Base-by-base conservation (phyloP, 2,329 filamentous ascomycete genomes). In the Coleophoma crateriformis region DNA sequence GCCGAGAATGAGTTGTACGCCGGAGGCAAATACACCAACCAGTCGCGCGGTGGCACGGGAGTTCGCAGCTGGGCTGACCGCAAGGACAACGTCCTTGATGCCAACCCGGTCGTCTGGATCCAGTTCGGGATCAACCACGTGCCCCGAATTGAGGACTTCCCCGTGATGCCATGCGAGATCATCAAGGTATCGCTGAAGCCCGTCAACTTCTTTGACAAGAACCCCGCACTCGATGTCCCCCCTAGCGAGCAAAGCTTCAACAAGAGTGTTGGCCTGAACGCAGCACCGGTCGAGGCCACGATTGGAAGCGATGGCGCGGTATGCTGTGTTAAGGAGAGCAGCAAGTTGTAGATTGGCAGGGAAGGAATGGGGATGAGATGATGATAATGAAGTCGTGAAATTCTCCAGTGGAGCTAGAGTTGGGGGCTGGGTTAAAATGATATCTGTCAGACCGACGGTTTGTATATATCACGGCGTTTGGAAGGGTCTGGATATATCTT, bases 141-240 rank as follows among this genome's bases (percentile, higher is more conserved):
- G 22, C 81, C 81, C 0, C 70, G 82, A 6, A 72, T 79, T 20
- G 82, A 85, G 59, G 82, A 86, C 60, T 86, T 85, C 66, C 82
- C 82, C 1, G 78, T 86, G 38, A 86, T 87, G 83, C 82, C 82
- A 0, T 76, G 75, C 58, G 82, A 86, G 64, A 75, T 68, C 13
- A 61, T 77, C 14, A 71, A 69, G 56, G 72, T 79, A 1, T 63
- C 66, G 42, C 59, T 79, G 35, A 71, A 75, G 55, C 75, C 76
- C 0, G 72, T 70, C 4, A 77, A 78, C 52, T 79, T 79, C 56
- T 79, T 78, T 53, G 67, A 70, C 4, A 68, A 66, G 50, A 79
- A 79, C 53, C 76, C 76, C 1, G 72, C 73, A 1, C 55, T 77
- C 10, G 76, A 78, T 62, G 70, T 77, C 13, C 71, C 75, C 3